phyloP scores from a whole-genome alignment of 2,329 filamentous ascomycete genomes.

The Fusarium sarcochroum region DNA sequence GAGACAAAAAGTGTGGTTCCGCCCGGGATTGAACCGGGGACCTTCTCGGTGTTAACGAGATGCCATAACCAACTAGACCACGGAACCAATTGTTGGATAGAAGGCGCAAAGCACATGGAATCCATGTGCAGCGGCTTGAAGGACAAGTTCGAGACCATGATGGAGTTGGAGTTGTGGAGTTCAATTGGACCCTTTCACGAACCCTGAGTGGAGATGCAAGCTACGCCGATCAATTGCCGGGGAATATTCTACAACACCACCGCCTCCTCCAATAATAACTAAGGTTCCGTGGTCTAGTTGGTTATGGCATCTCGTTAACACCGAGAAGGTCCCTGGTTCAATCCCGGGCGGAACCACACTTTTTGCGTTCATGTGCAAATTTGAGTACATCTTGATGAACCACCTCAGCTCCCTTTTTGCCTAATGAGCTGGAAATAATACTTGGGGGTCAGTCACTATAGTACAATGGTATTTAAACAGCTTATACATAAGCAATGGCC shows the following conservation, averaged over 20 bases:
- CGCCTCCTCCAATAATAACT: background rate
- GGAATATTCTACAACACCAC: background rate
- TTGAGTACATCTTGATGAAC: background rate
- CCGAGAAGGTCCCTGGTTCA: slow-evolving; percentile 48
- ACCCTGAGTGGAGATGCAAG: background rate
- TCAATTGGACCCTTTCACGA: background rate
- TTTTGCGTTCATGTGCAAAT: slow-evolving; percentile 3
- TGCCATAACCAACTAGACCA: slow-evolving; percentile 50
- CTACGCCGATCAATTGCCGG: background rate
- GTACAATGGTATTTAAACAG: too few relatives aligned
- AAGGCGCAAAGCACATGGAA: background rate
- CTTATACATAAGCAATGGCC: too few relatives aligned
- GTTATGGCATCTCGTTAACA: slow-evolving; percentile 47
- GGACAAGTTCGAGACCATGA: background rate
- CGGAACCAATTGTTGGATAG: slow-evolving; percentile 30
- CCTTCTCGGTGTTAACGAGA: slow-evolving; percentile 50
- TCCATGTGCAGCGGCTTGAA: background rate
- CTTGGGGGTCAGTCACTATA: too few relatives aligned
- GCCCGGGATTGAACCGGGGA: slow-evolving; percentile 50
- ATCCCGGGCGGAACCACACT: slow-evolving; percentile 46
- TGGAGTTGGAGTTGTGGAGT: background rate
- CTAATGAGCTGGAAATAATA: too few relatives aligned
- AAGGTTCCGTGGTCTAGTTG: slow-evolving; percentile 46
- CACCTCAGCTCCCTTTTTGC: too few relatives aligned
- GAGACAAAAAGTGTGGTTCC: slow-evolving; percentile 37